These are phyloP conservation scores for Penstemon eatonii DNA, from an alignment of 257 asterid species.

Conservation along the genomic window DNA sequence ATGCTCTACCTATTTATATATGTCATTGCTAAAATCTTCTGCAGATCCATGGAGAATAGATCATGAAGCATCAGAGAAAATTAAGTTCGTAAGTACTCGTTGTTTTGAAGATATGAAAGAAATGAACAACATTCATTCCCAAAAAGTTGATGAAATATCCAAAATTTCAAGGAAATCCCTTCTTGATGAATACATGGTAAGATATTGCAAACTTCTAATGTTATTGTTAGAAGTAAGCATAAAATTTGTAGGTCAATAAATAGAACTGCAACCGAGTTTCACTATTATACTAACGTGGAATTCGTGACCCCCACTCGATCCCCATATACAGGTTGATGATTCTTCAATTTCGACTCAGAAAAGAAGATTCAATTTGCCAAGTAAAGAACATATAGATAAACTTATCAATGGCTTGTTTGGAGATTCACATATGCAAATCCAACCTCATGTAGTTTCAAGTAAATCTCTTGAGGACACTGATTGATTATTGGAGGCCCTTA, in stretches of 20 bases:
- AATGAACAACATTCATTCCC: constrained; percentile 31
- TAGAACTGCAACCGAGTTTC: neutral
- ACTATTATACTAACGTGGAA: neutral
- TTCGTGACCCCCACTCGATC: neutral
- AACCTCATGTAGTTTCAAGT: constrained; percentile 25
- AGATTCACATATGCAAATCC: constrained; percentile 30
- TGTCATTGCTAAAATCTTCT: neutral
- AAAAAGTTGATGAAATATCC: constrained; percentile 40
- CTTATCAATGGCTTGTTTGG: constrained; percentile 30
- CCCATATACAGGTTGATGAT: constrained; percentile 39
- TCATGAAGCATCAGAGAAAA: constrained; percentile 36
- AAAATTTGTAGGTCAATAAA: too few species aligned
- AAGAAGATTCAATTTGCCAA: constrained; percentile 36
- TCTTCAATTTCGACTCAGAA: constrained; percentile 31
- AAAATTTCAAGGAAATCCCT: constrained; percentile 43
- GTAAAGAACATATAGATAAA: constrained; percentile 39
- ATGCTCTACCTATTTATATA: neutral
- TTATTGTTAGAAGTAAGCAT: neutral
- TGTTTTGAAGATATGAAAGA: constrained; percentile 33
- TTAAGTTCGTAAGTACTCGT: constrained; percentile 22
- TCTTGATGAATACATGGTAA: constrained; percentile 51
- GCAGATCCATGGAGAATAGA: constrained; percentile 42
- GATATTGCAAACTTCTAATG: neutral
- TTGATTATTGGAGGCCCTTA: neutral
- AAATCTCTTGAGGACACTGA: constrained; percentile 9